Base-by-base conservation (phyloP, 495 filamentous ascomycete genomes). In the Talaromyces borbonicus region DNA sequence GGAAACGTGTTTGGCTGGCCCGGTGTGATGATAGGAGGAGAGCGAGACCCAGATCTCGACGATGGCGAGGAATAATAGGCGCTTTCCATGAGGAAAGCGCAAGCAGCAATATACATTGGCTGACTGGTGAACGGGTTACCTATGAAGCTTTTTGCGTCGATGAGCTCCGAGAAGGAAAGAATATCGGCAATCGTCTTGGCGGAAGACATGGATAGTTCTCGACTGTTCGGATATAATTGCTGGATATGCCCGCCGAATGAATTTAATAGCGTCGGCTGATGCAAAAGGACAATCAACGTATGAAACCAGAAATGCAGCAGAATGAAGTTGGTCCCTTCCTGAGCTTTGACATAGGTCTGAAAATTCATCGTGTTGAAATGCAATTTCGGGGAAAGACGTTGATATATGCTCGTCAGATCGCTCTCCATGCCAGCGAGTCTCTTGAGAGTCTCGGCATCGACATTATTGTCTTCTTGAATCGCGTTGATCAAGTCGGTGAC, bases 281-380 rank as follows among this genome's bases (percentile, higher is more conserved):
- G 85, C 8, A 93, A 72, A 7, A 93, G 70, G 26, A 90, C 84
- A 46, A 93, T 88, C 31, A 90, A 63, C 0, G 87, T 84, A 53
- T 93, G 87, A 54, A 90, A 90, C 87, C 87, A 93, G 56, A 90
- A 87, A 57, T 93, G 87, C 23, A 90, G 68, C n/a, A 93, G 71
- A 43, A 90, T 83, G 49, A 90, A 93, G 37, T 84, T 89, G 8
- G 84, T 84, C 22, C 85, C 83, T 49, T 90, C 83, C 30, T 84
- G 79, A 23, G 74, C 74, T 55, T 80, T 83, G 11, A 85, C 81
- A 53, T 90, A 88, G 16, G 80, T 70, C 51, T 80, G 79, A 52
- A 90, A 88, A 58, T 89, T 89, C 41, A 73, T 67, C 12, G 81
- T 83, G 57, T 85, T 84, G 65, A 93, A 90, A 58, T 84, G 80